Conservation (phyloP, 805 yeast species). For the Ogataea dorogensis region DNA sequence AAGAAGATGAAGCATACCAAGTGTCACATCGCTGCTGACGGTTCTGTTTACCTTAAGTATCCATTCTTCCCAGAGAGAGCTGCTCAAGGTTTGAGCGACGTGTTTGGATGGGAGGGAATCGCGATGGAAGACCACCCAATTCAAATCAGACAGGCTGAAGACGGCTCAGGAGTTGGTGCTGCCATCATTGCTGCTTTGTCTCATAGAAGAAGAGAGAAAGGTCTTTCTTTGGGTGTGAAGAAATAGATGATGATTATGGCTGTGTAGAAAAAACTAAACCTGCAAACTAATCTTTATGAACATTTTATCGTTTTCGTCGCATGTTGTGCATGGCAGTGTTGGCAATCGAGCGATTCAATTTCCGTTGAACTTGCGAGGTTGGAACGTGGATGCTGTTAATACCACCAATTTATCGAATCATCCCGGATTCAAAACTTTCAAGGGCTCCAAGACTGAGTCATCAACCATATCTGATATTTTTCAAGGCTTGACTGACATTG, state of each 20-base stretch:
- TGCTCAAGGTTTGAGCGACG: slow-evolving; percentile 86
- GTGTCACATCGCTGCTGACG: slow-evolving; percentile 96
- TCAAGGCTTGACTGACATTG: slow-evolving; percentile 52
- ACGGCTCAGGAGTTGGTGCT: slow-evolving; percentile 98
- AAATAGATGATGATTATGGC: slow-evolving; percentile 5
- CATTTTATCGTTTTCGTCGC: slow-evolving; percentile 71
- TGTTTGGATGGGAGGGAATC: slow-evolving; percentile 71
- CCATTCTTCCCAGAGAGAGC: slow-evolving; percentile 94
- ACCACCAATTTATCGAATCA: slow-evolving; percentile 90
- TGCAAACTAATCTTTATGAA: slow-evolving; percentile 17
- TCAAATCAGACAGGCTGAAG: slow-evolving; percentile 87
- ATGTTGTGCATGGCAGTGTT: slow-evolving; percentile 93
- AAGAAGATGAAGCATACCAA: slow-evolving; percentile 78
- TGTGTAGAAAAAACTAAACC: slow-evolving; percentile 7
- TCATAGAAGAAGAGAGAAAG: slow-evolving; percentile 68
- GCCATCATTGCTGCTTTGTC: slow-evolving; percentile 97
- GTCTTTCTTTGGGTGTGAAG: slow-evolving; percentile 61
- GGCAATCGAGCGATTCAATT: slow-evolving; percentile 91
- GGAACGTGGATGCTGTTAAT: slow-evolving; percentile 91
- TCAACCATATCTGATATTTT: slow-evolving; percentile 48
- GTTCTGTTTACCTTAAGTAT: slow-evolving; percentile 91
- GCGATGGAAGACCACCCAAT: slow-evolving; percentile 67
- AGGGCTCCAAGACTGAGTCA: slow-evolving; percentile 53
- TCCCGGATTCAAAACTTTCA: slow-evolving; percentile 77
- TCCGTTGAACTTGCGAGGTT: slow-evolving; percentile 80